These are phyloP conservation scores for Conidiobolus incongruus DNA, from an alignment of 371 early-diverging fungal species.

Conservation along the genomic window DNA sequence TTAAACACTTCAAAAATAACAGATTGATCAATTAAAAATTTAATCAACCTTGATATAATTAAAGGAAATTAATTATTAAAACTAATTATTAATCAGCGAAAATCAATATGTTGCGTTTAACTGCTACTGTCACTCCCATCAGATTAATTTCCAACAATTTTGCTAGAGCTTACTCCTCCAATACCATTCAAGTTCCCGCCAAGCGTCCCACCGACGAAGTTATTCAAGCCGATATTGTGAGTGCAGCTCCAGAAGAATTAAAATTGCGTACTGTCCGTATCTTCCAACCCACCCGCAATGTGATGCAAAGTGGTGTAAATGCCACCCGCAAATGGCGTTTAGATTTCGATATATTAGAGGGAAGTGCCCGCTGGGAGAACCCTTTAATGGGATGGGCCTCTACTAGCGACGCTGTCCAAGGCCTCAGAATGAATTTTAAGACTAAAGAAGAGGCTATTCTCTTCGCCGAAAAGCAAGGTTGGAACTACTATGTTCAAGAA, in stretches of 20 bases:
- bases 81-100: no score
- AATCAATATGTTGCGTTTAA: no score
- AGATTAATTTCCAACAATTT: no score
- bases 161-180: no score
- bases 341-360: conserved; percentile 61
- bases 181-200: no score
- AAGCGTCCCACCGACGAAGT: not conserved
- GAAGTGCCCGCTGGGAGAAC: conserved; percentile 75
- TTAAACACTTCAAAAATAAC: no score
- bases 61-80: no score
- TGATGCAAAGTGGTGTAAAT: conserved; percentile 65
- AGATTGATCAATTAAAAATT: no score
- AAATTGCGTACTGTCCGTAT: conserved; percentile 63
- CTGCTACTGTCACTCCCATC: no score
- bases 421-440: conserved; percentile 58
- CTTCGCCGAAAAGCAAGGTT: conserved; percentile 89
- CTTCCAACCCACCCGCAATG: conserved; percentile 56
- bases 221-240: not conserved
- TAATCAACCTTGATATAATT: no score
- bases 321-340: conserved; percentile 65
- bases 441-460: conserved; percentile 72
- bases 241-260: conserved; percentile 12
- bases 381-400: conserved; percentile 86
- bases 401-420: conserved; percentile 67
- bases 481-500: conserved; percentile 73